Percentiles rank a stretch among this genome's conserved stretches.
Evolutionary conservation across 2,329 filamentous ascomycete species (phyloP).

Genomic region (Basipetospora chlamydospora): DNA sequence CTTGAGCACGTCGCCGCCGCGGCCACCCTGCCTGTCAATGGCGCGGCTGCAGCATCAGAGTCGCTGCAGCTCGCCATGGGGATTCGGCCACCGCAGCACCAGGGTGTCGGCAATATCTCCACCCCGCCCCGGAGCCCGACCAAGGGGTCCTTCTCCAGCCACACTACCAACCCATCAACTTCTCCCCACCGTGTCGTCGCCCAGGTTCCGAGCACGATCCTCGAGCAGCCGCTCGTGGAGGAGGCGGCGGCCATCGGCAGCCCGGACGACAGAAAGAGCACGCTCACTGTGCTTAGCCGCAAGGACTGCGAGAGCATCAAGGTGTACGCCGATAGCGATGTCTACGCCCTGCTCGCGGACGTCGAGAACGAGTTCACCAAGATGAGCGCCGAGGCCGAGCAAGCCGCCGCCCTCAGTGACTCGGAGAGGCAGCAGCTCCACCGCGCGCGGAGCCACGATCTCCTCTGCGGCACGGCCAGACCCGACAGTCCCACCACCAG

Average conservation of each 20-base stretch:
- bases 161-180: conserved; percentile 19
- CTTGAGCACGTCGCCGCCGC: conserved; percentile 70
- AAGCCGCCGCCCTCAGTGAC: conserved; percentile 13
- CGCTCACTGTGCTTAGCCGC: conserved; percentile 13
- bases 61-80: conserved; percentile 27
- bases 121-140: conserved; percentile 46
- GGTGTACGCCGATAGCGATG: conserved; percentile 52
- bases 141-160: conserved; percentile 22
- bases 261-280: conserved; percentile 14
- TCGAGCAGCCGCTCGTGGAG: conserved; percentile 34
- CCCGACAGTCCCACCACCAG: conserved; percentile 11
- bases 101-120: conserved; percentile 27
- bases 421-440: conserved; percentile 27
- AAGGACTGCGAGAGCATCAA: conserved; percentile 48
- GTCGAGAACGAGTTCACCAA: conserved; percentile 37
- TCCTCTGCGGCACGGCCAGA: conserved; percentile 24
- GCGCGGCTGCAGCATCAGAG: conserved; percentile 19
- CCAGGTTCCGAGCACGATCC: conserved; percentile 40
- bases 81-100: conserved; percentile 17
- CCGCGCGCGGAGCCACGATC: conserved; percentile 36
- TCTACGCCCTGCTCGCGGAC: conserved; percentile 51
- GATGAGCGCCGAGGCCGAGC: conserved; percentile 15
- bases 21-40: conserved; percentile 30
- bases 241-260: conserved; percentile 20
- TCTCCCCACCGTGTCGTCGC: conserved; percentile 37